Conservation (phyloP, 169 alveolate species). For the Babesia microti region DNA sequence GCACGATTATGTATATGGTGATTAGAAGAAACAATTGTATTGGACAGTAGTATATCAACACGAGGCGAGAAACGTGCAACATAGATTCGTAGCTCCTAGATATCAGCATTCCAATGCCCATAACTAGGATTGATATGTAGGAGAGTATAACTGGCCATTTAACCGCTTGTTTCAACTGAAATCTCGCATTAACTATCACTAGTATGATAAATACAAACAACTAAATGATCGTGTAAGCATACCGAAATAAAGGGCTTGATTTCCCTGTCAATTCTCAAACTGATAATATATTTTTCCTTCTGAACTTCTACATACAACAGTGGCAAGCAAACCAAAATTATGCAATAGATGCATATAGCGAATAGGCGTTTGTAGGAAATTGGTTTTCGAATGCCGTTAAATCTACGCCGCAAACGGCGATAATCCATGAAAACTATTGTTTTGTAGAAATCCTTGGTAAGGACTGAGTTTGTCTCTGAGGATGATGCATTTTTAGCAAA, state of each 20-base stretch:
- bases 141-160: conserved; percentile 59
- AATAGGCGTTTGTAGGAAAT: conserved; percentile 55
- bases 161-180: conserved; percentile 48
- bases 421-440: conserved; percentile 64
- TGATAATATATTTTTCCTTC: conserved; percentile 5
- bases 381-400: conserved; percentile 66
- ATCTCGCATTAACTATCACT: conserved; percentile 49
- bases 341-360: conserved; percentile 50
- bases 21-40: conserved; percentile 46
- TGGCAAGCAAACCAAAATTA: conserved; percentile 47
- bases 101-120: conserved; percentile 38
- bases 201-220: conserved; percentile 22
- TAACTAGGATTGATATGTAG: conserved; percentile 51
- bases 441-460: too few relatives aligned
- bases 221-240: too few relatives aligned
- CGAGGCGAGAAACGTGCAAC: conserved; percentile 28
- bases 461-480: too few relatives aligned
- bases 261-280: conserved; percentile 27
- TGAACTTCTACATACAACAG: conserved; percentile 10
- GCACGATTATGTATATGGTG: conserved; percentile 39
- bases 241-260: conserved; percentile 15
- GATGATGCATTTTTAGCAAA: too few relatives aligned
- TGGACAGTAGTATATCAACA: conserved; percentile 37
- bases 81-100: conserved; percentile 33
- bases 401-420: conserved; percentile 60